Base-by-base conservation (phyloP, 2,329 filamentous ascomycete species). In the Aspergillus pseudoglaucus region DNA sequence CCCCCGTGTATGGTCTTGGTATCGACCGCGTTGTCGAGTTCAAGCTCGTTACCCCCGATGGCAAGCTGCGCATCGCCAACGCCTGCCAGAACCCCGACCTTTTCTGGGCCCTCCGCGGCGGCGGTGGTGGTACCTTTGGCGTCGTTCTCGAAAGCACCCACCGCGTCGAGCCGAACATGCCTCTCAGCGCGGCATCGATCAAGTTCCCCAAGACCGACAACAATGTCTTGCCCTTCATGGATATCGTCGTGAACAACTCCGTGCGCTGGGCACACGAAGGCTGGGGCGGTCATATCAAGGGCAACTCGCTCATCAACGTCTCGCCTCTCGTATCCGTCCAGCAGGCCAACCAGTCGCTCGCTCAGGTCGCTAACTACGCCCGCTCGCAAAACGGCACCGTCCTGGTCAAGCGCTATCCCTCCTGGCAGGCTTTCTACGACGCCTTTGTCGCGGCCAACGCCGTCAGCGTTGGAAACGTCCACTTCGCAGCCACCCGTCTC, bases 21-120 rank as follows among this genome's bases (percentile, higher is more conserved):
- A 54, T 50, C 7, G 62, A 65, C 44, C 60, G 60, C 1, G 61
- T 64, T 8, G 49, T 58, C 10, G 48, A 65, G 45, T 62, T 59
- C 48, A 59, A 58, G 48, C 42, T 65, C 2, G 59, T 66, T 35
- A 57, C 50, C 6, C 57, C 53, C 4, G 50, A 55, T 18, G 52
- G 53, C 12, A 27, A 49, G 10, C 45, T 46, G 17, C 52, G 48
- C 20, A 40, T 49, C 15, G 55, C 49, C 42, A 58, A 58, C 17
- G 47, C 49, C 8, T 51, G 44, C 33, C 53, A 57, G 30, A 58
- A 57, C 38, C 12, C 20, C 20, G 55, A 58, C n/a, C 54, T 58
- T 15, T 58, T 57, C 47, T 57, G 53, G 54, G 54, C 55, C 4
- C 35, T 57, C 12, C 49, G 54, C 10, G 54, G 54, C 23, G 54